Percentiles rank a stretch among this genome's conserved stretches.
These are phyloP conservation scores for Ceratopteris richardii DNA, from an alignment of 75 land plant species.

Conservation along the genomic window DNA sequence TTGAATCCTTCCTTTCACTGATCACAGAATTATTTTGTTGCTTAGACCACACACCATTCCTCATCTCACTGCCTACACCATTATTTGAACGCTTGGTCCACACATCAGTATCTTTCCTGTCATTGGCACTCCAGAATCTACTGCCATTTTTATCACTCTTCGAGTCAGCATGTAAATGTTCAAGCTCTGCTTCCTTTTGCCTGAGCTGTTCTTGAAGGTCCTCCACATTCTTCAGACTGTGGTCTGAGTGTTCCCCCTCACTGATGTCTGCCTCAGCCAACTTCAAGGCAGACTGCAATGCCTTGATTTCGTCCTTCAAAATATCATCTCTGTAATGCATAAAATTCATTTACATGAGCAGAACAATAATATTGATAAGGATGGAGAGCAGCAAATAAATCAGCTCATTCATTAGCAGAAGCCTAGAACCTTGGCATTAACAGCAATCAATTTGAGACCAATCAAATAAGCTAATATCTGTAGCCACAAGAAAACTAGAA, in stretches of 20 bases:
- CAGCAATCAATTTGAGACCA: no score
- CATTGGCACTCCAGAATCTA: neutral
- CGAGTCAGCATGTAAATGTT: neutral
- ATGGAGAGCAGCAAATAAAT: no score
- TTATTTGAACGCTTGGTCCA: no score
- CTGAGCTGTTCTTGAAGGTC: constrained; percentile 1
- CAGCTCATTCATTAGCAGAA: no score
- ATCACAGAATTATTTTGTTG: neutral
- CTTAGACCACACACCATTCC: no score
- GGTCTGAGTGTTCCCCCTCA: neutral
- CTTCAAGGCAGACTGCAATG: neutral
- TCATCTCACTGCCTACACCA: no score
- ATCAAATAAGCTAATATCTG: no score
- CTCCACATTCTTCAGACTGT: neutral
- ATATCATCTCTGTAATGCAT: neutral
- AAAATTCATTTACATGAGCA: neutral
- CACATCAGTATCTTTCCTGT: neutral
- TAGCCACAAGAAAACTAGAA: no score
- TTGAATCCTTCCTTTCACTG: neutral
- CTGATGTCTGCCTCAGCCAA: neutral
- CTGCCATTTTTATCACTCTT: no score
- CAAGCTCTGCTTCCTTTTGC: constrained; percentile 9
- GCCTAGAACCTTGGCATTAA: no score
- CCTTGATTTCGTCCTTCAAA: constrained; percentile 8
- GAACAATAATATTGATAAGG: no score